Conservation (phyloP, 768 basidiomycete genomes). For the Naganishia randhawae region DNA sequence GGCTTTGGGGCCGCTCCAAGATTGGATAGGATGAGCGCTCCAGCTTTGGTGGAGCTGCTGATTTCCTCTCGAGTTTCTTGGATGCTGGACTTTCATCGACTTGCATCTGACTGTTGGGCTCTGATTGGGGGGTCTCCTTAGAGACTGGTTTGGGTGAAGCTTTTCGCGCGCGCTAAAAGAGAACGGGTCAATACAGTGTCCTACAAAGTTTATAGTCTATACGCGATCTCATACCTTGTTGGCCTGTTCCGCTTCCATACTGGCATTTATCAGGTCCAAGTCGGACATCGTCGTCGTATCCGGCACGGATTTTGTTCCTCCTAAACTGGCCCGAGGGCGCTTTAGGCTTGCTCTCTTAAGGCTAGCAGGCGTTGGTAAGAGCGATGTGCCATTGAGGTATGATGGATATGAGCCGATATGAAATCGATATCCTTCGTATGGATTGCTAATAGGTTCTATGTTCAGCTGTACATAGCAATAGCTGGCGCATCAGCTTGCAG, state of each 20-base stretch:
- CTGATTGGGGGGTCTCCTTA: background rate
- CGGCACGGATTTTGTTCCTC: background rate
- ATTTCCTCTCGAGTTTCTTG: background rate
- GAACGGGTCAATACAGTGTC: no score
- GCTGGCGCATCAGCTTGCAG: background rate
- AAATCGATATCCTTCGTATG: slow-evolving; percentile 29
- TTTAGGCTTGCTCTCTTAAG: background rate
- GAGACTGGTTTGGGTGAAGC: background rate
- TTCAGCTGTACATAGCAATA: background rate
- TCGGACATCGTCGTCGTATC: slow-evolving; percentile 23
- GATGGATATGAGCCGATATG: slow-evolving; percentile 19
- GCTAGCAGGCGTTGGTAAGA: background rate
- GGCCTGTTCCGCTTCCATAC: slow-evolving; percentile 15
- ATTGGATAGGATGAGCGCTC: slow-evolving; percentile 11
- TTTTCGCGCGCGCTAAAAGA: slow-evolving; percentile 1
- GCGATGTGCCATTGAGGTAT: background rate
- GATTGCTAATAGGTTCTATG: slow-evolving; percentile 25
- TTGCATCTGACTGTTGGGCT: background rate
- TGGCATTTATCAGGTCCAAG: slow-evolving; percentile 25
- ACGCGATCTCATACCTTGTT: slow-evolving; percentile 22
- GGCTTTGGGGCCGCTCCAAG: background rate
- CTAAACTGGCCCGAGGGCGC: background rate
- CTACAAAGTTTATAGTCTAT: background rate
- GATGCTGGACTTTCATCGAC: background rate
- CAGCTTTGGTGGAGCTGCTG: background rate